Conservation (phyloP, 2,329 filamentous ascomycete genomes). For the Aulographum hederae region DNA sequence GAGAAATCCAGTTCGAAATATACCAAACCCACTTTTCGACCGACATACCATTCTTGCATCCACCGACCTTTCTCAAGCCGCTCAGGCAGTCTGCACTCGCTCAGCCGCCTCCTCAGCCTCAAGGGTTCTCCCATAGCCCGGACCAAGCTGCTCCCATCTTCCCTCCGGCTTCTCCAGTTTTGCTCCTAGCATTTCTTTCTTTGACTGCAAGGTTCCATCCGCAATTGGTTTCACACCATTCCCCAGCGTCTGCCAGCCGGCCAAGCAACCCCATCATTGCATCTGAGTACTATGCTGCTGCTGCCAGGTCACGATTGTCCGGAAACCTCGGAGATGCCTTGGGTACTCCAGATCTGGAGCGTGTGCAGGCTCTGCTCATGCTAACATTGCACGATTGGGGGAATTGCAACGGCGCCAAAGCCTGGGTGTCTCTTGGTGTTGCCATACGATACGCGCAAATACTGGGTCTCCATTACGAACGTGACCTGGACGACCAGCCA, state of each 20-base stretch:
- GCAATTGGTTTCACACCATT: constrained; percentile 35
- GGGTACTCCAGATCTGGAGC: constrained; percentile 38
- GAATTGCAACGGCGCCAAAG: constrained; percentile 39
- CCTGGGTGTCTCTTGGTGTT: constrained; percentile 47
- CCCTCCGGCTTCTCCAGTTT: constrained; percentile 33
- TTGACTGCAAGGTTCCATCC: constrained; percentile 52
- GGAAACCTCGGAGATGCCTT: constrained; percentile 27
- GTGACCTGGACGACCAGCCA: constrained; percentile 19
- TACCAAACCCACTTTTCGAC: constrained; percentile 55
- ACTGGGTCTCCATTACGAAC: constrained; percentile 41
- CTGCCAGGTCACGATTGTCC: constrained; percentile 34
- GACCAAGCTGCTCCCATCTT: constrained; percentile 11
- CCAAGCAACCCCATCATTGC: constrained; percentile 35
- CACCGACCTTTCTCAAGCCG: constrained; percentile 39
- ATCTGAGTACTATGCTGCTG: constrained; percentile 46
- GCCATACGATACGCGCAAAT: constrained; percentile 42
- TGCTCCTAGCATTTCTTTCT: constrained; percentile 48
- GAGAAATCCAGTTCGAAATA: constrained; percentile 35
- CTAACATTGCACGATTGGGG: constrained; percentile 56
- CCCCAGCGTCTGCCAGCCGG: constrained; percentile 28
- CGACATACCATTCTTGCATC: constrained; percentile 54
- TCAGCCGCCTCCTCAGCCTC: constrained; percentile 21
- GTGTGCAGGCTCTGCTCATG: constrained; percentile 52
- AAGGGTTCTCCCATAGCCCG: constrained; percentile 14
- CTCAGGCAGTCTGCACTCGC: constrained; percentile 18